phyloP scores from a whole-genome alignment of 805 yeast genomes.

The Lipomyces japonicus region DNA sequence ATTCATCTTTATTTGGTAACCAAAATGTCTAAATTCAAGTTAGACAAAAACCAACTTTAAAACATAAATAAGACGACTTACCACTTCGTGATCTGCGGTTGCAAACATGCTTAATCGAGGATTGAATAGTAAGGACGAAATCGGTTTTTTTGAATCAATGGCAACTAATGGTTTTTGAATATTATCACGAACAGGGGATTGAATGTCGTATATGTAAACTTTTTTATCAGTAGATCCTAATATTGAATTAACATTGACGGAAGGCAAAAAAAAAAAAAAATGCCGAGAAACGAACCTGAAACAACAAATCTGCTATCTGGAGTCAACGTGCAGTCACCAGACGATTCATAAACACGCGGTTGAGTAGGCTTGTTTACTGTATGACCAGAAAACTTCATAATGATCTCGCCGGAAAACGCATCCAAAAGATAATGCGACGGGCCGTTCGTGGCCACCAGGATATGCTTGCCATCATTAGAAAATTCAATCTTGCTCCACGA shows the following conservation, averaged over 20 bases:
- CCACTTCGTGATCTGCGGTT: constrained; percentile 55
- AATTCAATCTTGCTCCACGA: constrained; percentile 68
- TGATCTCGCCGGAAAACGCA: constrained; percentile 58
- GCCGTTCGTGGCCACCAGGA: constrained; percentile 57
- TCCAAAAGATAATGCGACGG: constrained; percentile 62
- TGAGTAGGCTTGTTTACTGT: constrained; percentile 37
- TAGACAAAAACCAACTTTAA: background rate
- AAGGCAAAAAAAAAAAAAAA: background rate
- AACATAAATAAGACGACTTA: background rate
- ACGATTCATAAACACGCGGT: constrained; percentile 40
- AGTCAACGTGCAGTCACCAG: constrained; percentile 57
- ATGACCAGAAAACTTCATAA: constrained; percentile 49
- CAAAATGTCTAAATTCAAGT: constrained; percentile 15
- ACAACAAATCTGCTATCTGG: constrained; percentile 64
- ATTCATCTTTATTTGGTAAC: constrained; percentile 19
- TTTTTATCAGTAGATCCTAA: constrained; percentile 48
- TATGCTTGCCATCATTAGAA: constrained; percentile 66
- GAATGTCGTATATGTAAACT: constrained; percentile 51
- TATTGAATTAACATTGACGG: background rate
- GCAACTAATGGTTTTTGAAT: constrained; percentile 31
- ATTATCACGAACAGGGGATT: constrained; percentile 24
- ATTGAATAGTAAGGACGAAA: constrained; percentile 52
- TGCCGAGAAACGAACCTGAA: constrained; percentile 42
- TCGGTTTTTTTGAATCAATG: constrained; percentile 24
- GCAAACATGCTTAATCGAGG: constrained; percentile 61